phyloP scores from a whole-genome alignment of 805 yeast genomes.

The Wickerhamiella azyma region DNA sequence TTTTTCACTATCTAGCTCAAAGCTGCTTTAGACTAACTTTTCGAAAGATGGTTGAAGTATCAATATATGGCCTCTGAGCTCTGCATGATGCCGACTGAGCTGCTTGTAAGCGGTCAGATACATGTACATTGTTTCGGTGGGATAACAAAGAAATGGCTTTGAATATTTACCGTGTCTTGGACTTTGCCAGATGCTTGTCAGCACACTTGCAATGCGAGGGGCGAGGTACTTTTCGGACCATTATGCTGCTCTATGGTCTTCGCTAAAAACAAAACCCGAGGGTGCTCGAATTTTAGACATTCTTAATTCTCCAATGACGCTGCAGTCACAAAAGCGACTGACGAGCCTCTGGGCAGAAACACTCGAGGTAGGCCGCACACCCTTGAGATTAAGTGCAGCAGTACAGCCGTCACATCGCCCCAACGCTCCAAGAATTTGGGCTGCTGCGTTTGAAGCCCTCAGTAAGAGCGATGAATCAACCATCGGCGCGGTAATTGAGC shows the following conservation, averaged over 20 bases:
- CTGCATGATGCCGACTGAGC: no score
- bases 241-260: conserved; percentile 1
- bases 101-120: no score
- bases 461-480: background rate
- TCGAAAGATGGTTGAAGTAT: no score
- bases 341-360: background rate
- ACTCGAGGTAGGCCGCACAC: background rate
- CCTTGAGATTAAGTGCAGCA: background rate
- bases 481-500: background rate
- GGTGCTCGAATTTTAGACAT: background rate
- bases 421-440: background rate
- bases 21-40: no score
- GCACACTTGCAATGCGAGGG: no score
- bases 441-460: background rate
- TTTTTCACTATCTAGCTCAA: no score
- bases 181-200: no score
- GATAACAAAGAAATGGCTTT: no score
- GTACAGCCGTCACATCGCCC: background rate
- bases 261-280: conserved; percentile 2
- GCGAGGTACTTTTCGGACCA: background rate
- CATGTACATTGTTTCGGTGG: no score
- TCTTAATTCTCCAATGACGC: background rate
- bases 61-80: no score
- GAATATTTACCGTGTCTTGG: no score
- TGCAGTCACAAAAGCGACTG: conserved; percentile 1